Base-by-base conservation (phyloP, 495 filamentous ascomycete genomes). In the Tetracladium marchalianum region DNA sequence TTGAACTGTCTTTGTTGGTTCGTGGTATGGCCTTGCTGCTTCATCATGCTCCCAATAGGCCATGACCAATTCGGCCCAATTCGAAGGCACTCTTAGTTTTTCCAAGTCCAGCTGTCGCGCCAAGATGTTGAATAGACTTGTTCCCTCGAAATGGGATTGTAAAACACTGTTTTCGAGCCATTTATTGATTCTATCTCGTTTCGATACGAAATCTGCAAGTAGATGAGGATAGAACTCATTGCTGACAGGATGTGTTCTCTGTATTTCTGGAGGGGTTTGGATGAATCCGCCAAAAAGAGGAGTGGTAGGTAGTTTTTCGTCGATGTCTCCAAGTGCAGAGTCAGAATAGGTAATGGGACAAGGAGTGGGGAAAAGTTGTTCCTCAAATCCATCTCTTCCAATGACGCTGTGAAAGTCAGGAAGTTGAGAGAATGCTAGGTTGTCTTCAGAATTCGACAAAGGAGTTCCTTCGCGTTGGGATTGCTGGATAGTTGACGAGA, bases 21-120 rank as follows among this genome's bases (percentile, higher is more conserved):
- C 22, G 22, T 27, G 17, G 37, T 33, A 11, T 8, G 17, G 19
- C 13, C 13, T 27, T 7, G 11, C 38, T 41, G 17, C 11, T 9
- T 11, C 11, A 24, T 22, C 15, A 17, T 11, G 12, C 19, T 47
- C 44, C 39, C 44, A 55, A n/a, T 41, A 51, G 11, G 41, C 44
- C 32, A 51, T 44, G 1, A 45, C 48, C 32, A 51, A 33, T 17
- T 55, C 35, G 7, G 48, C 43, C 52, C 48, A 55, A 16, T 51
- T 51, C 4, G 52, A 51, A 15, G 48, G 52, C 4, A 34, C 3
- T 1, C 11, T 9, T 8, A n/a, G 6, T 10, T 44, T 37, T 35
- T 55, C 48, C 7, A 4, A n/a, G 6, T 41, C 41, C 5, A 55
- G 18, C 37, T 48, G 27, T 35, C 36, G 22, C 11, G 36, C 37